Evolutionary conservation across 176 grass and related monocot genomes (phyloP), one percentile per base, ranked within the genome.

Genomic region (Zizania latifolia): DNA sequence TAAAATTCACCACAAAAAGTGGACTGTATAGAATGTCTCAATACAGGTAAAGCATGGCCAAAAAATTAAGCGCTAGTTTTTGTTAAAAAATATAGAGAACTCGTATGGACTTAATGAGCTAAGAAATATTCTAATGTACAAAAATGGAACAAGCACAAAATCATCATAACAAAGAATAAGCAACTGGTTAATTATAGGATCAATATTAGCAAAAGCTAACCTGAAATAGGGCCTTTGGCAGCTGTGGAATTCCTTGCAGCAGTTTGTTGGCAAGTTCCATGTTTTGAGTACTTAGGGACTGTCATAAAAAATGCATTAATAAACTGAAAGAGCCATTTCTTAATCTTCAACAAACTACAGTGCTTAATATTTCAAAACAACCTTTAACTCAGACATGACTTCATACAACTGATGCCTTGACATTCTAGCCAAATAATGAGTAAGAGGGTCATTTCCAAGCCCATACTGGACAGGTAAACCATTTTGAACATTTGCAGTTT

Each of bases 141-240:
- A 39, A 14, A 4, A 8, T 64, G 54, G 38, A 69, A 22, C 19
- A 59, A 60, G 1, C 13, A 40, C 6, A 26, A 30, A 65, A 70
- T 71, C 64, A 41, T 15, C 56, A 31, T 39, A 33, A 83, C 21
- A 77, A 44, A 17, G 5, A 67, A 84, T 34, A 64, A 33, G 6
- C 2, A 74, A 82, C 54, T 10, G 15, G 50, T 14, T 64, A 84
- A 63, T 70, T 75, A 15, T 62, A 38, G 2, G 44, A 76, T 64
- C 36, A 77, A 6, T 35, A 58, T 15, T 23, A 50, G 50, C 10
- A 69, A 73, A 77, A 84, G 11, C 39, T 54, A 81, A 96, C 96
- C 96, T 99, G 96, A 90, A 95, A 95, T 41, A 99, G 70, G 33
- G 92, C 96, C 78, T 93, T 99, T 51, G 86, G 60, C 41, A 99